Percentiles rank a stretch among this genome's conserved stretches.
Conservation (phyloP, 768 basidiomycete species). For the Pleurotus djamor region DNA sequence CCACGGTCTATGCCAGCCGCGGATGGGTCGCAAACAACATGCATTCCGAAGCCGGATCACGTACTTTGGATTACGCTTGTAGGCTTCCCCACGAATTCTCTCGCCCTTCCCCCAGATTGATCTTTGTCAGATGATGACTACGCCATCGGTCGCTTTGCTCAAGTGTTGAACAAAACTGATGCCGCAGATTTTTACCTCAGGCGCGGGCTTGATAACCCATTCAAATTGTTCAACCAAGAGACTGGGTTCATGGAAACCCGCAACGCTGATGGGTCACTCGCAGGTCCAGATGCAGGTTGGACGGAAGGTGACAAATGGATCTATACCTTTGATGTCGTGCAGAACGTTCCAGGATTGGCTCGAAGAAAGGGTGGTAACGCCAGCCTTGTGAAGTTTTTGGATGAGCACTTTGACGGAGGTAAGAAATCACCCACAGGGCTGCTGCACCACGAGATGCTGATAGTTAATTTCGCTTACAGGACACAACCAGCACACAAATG, state of each 20-base stretch:
- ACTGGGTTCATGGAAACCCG: conserved; percentile 84
- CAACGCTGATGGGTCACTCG: conserved; percentile 65
- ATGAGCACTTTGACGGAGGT: conserved; percentile 20
- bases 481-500: conserved; percentile 45
- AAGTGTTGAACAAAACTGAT: conserved; percentile 43
- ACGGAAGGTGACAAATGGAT: conserved; percentile 80
- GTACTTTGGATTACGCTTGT: conserved; percentile 81
- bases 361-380: conserved; percentile 45
- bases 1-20: conserved; percentile 58
- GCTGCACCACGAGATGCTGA: not conserved
- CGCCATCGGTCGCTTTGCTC: conserved; percentile 62
- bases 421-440: not conserved
- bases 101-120: not conserved
- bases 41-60: conserved; percentile 76
- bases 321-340: conserved; percentile 59
- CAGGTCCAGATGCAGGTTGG: conserved; percentile 70
- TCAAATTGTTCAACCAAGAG: conserved; percentile 60
- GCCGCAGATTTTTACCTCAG: conserved; percentile 47
- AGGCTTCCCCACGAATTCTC: conserved; percentile 16
- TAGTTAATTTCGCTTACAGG: not conserved
- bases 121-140: conserved; percentile 65
- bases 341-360: conserved; percentile 48
- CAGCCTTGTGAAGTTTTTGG: conserved; percentile 46
- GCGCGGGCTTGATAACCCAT: conserved; percentile 54
- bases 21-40: conserved; percentile 80